Conservation (phyloP, 345 rosid species). For the Streptanthus diversifolius region DNA sequence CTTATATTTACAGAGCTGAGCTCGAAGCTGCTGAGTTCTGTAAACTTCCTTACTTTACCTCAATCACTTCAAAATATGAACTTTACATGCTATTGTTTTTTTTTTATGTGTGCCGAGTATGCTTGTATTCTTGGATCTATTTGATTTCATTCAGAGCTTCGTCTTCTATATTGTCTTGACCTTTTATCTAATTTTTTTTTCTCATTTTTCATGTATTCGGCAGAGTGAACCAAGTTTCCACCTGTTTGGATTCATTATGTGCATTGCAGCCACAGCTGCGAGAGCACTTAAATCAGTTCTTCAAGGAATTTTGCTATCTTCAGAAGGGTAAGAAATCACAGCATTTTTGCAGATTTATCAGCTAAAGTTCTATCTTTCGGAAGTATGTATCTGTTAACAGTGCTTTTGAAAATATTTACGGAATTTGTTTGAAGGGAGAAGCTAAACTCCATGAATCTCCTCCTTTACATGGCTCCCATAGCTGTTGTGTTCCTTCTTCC, state of each 20-base stretch:
- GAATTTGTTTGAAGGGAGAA: slow-evolving; percentile 44
- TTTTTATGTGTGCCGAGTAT: not conserved
- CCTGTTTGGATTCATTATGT: slow-evolving; percentile 63
- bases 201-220: not conserved
- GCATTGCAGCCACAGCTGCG: slow-evolving; percentile 68
- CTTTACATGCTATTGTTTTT: not conserved
- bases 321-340: slow-evolving; percentile 54
- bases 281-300: slow-evolving; percentile 74
- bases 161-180: not conserved
- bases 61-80: not conserved
- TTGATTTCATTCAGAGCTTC: not conserved
- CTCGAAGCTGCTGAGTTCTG: not conserved
- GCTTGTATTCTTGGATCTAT: not conserved
- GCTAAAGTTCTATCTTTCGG: not conserved
- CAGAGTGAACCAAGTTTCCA: slow-evolving; percentile 80
- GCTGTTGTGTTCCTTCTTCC: slow-evolving; percentile 53
- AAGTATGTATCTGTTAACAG: not conserved
- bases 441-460: slow-evolving; percentile 55
- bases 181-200: not conserved
- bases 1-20: not conserved
- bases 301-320: slow-evolving; percentile 68
- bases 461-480: slow-evolving; percentile 56
- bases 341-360: not conserved
- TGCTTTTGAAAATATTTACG: not conserved
- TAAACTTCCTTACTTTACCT: not conserved